A percentile compares a stretch with the other conserved stretches of the same genome.
Evolutionary conservation across 495 filamentous ascomycete species (phyloP).

Genomic region (Echria macrotheca): DNA sequence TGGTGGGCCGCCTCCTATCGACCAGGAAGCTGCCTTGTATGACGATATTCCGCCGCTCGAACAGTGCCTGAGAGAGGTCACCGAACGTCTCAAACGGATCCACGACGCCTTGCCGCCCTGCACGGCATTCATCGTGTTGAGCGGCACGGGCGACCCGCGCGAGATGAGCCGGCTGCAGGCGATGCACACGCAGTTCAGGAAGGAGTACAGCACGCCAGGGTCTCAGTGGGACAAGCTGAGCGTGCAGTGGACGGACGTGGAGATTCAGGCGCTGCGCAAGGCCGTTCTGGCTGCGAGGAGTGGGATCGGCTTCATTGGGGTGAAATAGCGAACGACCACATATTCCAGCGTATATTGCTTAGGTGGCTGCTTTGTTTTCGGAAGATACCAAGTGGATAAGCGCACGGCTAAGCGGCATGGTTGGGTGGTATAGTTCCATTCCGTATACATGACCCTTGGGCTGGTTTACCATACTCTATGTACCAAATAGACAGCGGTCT

Average conservation of each 20-base stretch:
- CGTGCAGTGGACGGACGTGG: constrained; percentile 85
- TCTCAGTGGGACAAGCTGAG: constrained; percentile 84
- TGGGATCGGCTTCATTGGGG: constrained; percentile 75
- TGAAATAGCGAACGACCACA: constrained; percentile 48
- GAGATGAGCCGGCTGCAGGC: constrained; percentile 67
- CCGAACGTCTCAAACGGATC: constrained; percentile 57
- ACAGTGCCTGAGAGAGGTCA: constrained; percentile 39
- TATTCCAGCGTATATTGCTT: not conserved
- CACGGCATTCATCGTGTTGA: constrained; percentile 83
- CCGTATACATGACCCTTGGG: too few relatives aligned
- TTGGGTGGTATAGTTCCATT: too few relatives aligned
- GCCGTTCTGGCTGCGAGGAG: constrained; percentile 65
- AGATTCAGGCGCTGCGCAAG: constrained; percentile 70
- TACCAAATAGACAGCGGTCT: too few relatives aligned
- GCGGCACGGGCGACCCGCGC: constrained; percentile 80
- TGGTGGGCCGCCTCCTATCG: constrained; percentile 15
- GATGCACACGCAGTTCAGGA: constrained; percentile 65
- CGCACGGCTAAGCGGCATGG: too few relatives aligned
- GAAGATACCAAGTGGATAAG: too few relatives aligned
- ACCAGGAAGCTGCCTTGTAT: not conserved
- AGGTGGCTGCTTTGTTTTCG: too few relatives aligned
- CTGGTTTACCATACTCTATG: too few relatives aligned
- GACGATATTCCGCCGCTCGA: constrained; percentile 39
- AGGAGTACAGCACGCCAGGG: constrained; percentile 62
- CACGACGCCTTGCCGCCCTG: constrained; percentile 73